Evolutionary conservation across 148 eudicot species (phyloP).

Genomic region (Vaccinium macrocarpon): DNA sequence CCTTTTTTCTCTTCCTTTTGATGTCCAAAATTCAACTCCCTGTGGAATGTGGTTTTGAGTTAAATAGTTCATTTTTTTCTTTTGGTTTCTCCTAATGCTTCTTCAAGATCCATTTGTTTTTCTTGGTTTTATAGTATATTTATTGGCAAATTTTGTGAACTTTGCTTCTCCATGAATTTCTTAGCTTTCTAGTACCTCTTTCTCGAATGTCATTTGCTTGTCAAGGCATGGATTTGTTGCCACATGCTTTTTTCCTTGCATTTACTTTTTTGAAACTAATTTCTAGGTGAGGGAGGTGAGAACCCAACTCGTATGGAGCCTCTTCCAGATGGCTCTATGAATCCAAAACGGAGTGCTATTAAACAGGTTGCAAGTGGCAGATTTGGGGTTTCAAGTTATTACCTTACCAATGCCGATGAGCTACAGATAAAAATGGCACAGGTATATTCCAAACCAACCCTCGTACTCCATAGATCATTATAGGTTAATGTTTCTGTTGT

Average conservation of each 20-base stretch:
- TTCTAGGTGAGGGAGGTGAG: constrained; percentile 98
- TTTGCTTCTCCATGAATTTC: not conserved
- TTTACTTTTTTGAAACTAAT: constrained; percentile 3
- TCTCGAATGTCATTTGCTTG: not conserved
- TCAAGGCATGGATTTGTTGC: constrained; percentile 4
- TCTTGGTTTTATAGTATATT: not conserved
- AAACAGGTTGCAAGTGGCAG: constrained; percentile 99
- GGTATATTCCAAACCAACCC: constrained; percentile 38
- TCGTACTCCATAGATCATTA: not conserved
- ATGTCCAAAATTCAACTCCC: not conserved
- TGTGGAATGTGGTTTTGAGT: constrained; percentile 8
- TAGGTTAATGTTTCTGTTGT: not conserved
- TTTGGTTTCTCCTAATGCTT: not conserved
- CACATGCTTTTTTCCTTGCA: not conserved
- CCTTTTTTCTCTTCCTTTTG: not conserved
- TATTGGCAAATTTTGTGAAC: not conserved
- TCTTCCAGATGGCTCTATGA: constrained; percentile 85
- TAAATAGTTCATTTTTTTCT: not conserved
- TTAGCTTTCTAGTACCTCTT: not conserved
- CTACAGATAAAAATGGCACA: constrained; percentile 99
- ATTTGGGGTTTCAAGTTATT: constrained; percentile 98
- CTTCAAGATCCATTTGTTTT: constrained; percentile 1
- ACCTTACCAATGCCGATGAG: constrained; percentile 97
- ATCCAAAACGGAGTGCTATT: constrained; percentile 89
- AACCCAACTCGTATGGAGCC: constrained; percentile 94